phyloP scores from a whole-genome alignment of 805 yeast species.

The Ogataea philodendri region DNA sequence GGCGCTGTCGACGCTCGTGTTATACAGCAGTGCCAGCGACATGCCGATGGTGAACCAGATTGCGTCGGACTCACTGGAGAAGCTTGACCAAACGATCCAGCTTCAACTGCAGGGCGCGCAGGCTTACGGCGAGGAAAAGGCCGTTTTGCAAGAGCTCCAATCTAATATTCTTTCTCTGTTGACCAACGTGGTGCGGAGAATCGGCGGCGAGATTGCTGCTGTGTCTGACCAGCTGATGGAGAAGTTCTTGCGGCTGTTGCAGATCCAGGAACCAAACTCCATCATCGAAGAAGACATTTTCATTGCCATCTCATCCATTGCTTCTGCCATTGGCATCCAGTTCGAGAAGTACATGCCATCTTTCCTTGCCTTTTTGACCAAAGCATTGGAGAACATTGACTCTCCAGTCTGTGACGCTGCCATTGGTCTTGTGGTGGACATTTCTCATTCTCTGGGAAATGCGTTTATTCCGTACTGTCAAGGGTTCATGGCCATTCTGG shows the following conservation, averaged over 20 bases:
- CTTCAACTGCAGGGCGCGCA: constrained; percentile 48
- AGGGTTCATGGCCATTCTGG: constrained; percentile 80
- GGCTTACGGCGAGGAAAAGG: constrained; percentile 61
- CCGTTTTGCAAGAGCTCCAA: constrained; percentile 84
- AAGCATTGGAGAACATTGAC: constrained; percentile 79
- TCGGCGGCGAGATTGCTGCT: constrained; percentile 57
- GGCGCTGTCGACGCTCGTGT: constrained; percentile 80
- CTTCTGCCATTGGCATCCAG: constrained; percentile 69
- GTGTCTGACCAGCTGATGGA: constrained; percentile 87
- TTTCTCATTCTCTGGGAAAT: constrained; percentile 81
- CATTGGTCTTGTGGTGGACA: constrained; percentile 92
- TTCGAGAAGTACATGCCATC: constrained; percentile 77
- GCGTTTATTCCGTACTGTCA: constrained; percentile 71
- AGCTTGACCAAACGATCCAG: constrained; percentile 68
- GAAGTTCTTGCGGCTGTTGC: constrained; percentile 70
- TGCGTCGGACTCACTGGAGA: constrained; percentile 69
- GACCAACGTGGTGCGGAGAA: constrained; percentile 81
- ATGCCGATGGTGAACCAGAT: constrained; percentile 66
- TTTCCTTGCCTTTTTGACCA: constrained; percentile 77
- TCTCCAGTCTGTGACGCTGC: constrained; percentile 85
- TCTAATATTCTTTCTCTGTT: constrained; percentile 73
- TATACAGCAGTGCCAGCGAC: constrained; percentile 68
- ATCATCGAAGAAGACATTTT: constrained; percentile 89
- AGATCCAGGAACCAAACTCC: constrained; percentile 55
- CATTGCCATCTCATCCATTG: constrained; percentile 87